Conservation (phyloP, 805 yeast genomes). For the Sugiyamaella smithiae region DNA sequence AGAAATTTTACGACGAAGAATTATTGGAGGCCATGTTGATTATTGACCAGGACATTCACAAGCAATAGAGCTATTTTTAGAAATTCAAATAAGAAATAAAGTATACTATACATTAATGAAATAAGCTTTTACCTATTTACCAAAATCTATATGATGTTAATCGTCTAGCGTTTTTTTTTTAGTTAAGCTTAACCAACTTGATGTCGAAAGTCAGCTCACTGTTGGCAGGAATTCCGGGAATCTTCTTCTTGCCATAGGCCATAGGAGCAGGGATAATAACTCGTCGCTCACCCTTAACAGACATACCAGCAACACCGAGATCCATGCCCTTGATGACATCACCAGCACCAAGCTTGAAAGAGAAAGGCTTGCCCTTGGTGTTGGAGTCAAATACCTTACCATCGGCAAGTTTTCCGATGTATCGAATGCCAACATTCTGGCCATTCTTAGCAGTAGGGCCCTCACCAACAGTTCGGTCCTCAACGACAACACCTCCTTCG, state of each 20-base stretch:
- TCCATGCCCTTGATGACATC: conserved; percentile 99
- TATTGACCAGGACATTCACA: too few relatives aligned
- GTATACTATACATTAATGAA: too few relatives aligned
- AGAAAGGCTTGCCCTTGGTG: conserved; percentile 95
- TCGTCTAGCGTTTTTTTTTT: conserved; percentile 26
- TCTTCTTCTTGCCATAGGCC: conserved; percentile 92
- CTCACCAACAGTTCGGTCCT: conserved; percentile 86
- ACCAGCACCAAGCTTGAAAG: conserved; percentile 88
- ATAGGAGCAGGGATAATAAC: conserved; percentile 91
- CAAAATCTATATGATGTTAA: too few relatives aligned
- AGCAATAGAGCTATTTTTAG: too few relatives aligned
- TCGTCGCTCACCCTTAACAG: conserved; percentile 98
- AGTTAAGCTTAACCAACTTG: conserved; percentile 86
- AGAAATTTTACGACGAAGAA: background rate
- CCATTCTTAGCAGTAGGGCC: conserved; percentile 89
- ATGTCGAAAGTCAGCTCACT: conserved; percentile 95
- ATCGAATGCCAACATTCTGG: conserved; percentile 90
- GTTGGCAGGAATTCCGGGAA: conserved; percentile 98
- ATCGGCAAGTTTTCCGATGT: conserved; percentile 95
- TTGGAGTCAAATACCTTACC: conserved; percentile 97
- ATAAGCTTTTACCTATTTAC: too few relatives aligned
- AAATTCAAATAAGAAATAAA: too few relatives aligned
- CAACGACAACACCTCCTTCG: conserved; percentile 89
- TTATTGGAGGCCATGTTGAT: background rate
- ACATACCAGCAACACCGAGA: conserved; percentile 97